Percentiles rank a stretch among this genome's conserved stretches.
These are phyloP conservation scores for Dendrobium officinale DNA, from an alignment of 106 monocot species.

Conservation along the genomic window DNA sequence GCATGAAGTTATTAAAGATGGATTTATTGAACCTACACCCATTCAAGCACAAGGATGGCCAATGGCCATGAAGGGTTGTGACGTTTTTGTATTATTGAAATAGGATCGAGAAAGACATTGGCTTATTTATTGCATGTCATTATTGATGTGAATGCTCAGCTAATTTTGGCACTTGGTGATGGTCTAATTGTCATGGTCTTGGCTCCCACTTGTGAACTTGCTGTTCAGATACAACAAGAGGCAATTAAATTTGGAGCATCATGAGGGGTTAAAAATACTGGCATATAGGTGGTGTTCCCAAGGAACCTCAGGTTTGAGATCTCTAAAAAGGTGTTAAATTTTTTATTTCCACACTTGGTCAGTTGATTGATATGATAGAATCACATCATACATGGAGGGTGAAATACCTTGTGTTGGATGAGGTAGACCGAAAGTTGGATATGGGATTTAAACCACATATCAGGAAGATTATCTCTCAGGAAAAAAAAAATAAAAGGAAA, in stretches of 20 bases:
- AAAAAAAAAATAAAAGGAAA: no score
- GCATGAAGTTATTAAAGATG: conserved; percentile 84
- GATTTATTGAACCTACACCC: conserved; percentile 87
- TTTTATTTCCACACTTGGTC: conserved; percentile 92
- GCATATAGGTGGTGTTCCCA: conserved; percentile 98
- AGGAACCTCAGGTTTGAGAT: conserved; percentile 94
- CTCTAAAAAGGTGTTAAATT: conserved; percentile 99
- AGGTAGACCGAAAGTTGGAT: conserved; percentile 96
- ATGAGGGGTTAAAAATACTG: conserved; percentile 85
- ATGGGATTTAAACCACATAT: conserved; percentile 99
- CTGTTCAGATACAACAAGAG: conserved; percentile 94
- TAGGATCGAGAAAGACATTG: conserved; percentile 91
- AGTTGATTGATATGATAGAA: conserved; percentile 97
- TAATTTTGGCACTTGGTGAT: conserved; percentile 89
- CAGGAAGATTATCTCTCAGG: conserved; percentile 88
- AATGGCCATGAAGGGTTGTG: conserved; percentile 93
- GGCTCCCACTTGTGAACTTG: conserved; percentile 90
- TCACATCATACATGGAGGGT: conserved; percentile 90
- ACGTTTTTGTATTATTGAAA: conserved; percentile 94
- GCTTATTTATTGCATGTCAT: conserved; percentile 89
- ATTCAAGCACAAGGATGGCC: conserved; percentile 99
- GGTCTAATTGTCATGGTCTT: conserved; percentile 92
- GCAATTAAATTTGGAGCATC: conserved; percentile 87
- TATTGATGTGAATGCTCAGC: conserved; percentile 96
- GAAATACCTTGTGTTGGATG: conserved; percentile 95